A percentile compares a stretch with the other conserved stretches of the same genome.
Evolutionary conservation across 2,329 filamentous ascomycete genomes (phyloP).

Genomic region (Fusarium nygamai): DNA sequence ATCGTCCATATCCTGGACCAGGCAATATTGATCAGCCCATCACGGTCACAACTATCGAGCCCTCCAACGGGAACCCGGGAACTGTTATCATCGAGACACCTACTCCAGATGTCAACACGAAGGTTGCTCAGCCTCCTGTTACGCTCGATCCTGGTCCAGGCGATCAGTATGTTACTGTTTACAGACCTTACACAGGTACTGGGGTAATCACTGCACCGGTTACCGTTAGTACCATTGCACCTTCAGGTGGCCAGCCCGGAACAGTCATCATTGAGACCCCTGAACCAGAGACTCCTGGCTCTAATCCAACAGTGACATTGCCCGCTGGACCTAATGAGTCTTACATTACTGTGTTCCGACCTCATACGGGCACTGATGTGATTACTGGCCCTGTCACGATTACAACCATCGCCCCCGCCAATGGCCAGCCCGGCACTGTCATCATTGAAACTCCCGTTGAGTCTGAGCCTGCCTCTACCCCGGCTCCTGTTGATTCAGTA

Average conservation of each 20-base stretch:
- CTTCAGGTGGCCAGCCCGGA: slow-evolving; percentile 10
- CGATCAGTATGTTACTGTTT: slow-evolving; percentile 18
- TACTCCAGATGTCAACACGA: slow-evolving; percentile 9
- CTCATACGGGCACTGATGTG: slow-evolving; percentile 9
- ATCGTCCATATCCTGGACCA: slow-evolving; percentile 23
- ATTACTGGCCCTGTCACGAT: slow-evolving; percentile 18
- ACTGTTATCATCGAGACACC: slow-evolving; percentile 27
- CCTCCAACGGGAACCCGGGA: slow-evolving; percentile 8
- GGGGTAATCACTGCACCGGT: slow-evolving; percentile 17
- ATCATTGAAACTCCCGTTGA: slow-evolving; percentile 23
- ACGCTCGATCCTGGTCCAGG: slow-evolving; percentile 9
- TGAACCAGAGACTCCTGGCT: not conserved
- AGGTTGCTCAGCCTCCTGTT: slow-evolving; percentile 16
- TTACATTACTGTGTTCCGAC: slow-evolving; percentile 22
- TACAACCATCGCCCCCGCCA: slow-evolving; percentile 13
- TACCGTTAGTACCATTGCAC: slow-evolving; percentile 13
- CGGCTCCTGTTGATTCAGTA: not conserved
- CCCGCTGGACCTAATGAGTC: slow-evolving; percentile 19
- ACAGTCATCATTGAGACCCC: slow-evolving; percentile 29
- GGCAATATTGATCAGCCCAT: slow-evolving; percentile 14
- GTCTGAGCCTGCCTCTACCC: not conserved
- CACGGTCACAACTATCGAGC: slow-evolving; percentile 25
- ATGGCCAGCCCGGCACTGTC: slow-evolving; percentile 20
- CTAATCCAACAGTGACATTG: slow-evolving; percentile 20
- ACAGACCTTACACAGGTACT: slow-evolving; percentile 18